phyloP scores from a whole-genome alignment of 2,329 filamentous ascomycete species.

The Juglanconis juglandina region DNA sequence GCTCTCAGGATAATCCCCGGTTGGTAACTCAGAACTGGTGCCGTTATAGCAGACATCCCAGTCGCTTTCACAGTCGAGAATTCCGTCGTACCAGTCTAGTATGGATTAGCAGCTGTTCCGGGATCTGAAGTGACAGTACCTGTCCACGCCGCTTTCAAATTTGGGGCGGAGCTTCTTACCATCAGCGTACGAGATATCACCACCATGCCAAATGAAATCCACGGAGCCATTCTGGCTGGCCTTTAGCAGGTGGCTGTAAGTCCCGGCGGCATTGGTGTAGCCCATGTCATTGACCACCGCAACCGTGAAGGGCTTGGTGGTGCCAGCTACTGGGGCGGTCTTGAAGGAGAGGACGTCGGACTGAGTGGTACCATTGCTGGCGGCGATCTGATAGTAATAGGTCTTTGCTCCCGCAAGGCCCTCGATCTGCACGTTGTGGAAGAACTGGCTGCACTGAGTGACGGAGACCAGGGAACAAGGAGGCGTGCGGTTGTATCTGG shows the following conservation, averaged over 20 bases:
- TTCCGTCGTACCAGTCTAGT: constrained; percentile 46
- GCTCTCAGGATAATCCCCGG: constrained; percentile 34
- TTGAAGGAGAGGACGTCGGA: constrained; percentile 45
- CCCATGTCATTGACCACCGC: constrained; percentile 52
- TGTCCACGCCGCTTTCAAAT: too few relatives aligned
- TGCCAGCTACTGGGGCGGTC: constrained; percentile 42
- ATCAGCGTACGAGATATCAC: constrained; percentile 49
- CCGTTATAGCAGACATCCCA: constrained; percentile 53
- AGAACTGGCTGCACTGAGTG: constrained; percentile 50
- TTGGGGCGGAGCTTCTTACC: background rate
- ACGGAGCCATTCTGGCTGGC: constrained; percentile 38
- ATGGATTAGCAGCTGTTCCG: background rate
- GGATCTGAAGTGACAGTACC: background rate
- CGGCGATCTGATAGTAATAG: constrained; percentile 49
- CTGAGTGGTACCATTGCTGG: constrained; percentile 46
- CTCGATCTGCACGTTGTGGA: constrained; percentile 46
- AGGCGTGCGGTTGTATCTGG: constrained; percentile 47
- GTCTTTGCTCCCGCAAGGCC: constrained; percentile 39
- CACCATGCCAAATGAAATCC: constrained; percentile 51
- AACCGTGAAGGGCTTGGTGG: constrained; percentile 38
- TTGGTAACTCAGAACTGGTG: constrained; percentile 36
- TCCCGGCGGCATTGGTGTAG: constrained; percentile 49
- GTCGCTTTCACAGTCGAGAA: constrained; percentile 42
- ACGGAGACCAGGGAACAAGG: constrained; percentile 43
- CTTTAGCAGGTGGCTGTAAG: constrained; percentile 39